Evolutionary conservation across 2,329 filamentous ascomycete genomes (phyloP).

Genomic region (Lecanicillium sp.): DNA sequence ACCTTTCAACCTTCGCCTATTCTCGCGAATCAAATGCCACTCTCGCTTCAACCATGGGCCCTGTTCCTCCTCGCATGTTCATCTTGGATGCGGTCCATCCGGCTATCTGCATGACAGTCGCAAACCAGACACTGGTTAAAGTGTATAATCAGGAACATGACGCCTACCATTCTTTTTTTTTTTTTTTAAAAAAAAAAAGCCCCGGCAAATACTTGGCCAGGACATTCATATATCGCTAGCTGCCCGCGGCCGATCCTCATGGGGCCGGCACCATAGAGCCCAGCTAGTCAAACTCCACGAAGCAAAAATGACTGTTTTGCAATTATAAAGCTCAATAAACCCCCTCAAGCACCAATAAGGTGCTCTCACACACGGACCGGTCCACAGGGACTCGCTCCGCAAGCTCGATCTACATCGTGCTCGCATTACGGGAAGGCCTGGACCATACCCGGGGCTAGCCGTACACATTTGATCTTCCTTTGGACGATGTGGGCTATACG

Average conservation of each 20-base stretch:
- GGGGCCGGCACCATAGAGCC: background rate
- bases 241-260: conserved; percentile 6
- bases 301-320: background rate
- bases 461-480: no score
- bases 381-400: no score
- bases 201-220: background rate
- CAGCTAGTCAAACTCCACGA: background rate
- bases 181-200: background rate
- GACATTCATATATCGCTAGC: background rate
- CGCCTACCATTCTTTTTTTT: background rate
- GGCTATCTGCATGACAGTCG: background rate
- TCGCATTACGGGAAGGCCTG: no score
- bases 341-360: no score
- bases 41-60: no score
- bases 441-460: no score
- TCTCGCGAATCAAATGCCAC: no score
- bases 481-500: no score
- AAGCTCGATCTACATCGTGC: no score
- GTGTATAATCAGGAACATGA: background rate
- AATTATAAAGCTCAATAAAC: background rate
- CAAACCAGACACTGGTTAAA: background rate
- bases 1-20: no score
- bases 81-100: background rate
- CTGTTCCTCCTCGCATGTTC: conserved; percentile 3
- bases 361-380: no score